phyloP scores from a whole-genome alignment of 352 stramenopile species.

The Phytopythium kandeliae region DNA sequence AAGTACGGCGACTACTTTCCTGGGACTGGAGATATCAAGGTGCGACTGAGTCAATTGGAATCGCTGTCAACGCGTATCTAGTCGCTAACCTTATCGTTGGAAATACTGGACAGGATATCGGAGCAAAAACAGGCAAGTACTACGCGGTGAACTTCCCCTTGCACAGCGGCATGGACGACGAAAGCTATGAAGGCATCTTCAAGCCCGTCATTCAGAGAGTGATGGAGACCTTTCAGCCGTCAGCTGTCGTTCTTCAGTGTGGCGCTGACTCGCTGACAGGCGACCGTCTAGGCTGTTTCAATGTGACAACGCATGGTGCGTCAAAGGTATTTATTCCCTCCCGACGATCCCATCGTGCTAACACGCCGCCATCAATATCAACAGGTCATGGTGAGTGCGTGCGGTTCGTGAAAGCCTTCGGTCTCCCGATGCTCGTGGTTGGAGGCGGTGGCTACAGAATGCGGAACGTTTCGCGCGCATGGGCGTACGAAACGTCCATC shows the following conservation, averaged over 20 bases:
- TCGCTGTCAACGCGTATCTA: too few species aligned
- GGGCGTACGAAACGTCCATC: constrained; percentile 97
- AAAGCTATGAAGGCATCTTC: constrained; percentile 95
- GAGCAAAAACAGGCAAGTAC: constrained; percentile 91
- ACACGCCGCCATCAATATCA: not conserved
- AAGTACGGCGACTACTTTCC: constrained; percentile 99
- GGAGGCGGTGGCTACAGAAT: constrained; percentile 85
- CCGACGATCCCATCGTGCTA: not conserved
- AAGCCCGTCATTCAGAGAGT: constrained; percentile 95
- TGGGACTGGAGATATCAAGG: constrained; percentile 92
- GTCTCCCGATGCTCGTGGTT: constrained; percentile 76
- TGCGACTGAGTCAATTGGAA: constrained; percentile 5
- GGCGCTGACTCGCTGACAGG: constrained; percentile 96
- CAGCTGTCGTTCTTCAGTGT: constrained; percentile 97
- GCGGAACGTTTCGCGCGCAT: constrained; percentile 89
- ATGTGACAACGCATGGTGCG: constrained; percentile 88
- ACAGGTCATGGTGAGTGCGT: constrained; percentile 75
- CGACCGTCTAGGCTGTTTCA: constrained; percentile 97
- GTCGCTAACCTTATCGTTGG: too few species aligned
- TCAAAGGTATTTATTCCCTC: not conserved
- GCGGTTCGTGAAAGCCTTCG: constrained; percentile 84
- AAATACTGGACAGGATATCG: constrained; percentile 78
- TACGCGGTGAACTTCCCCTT: constrained; percentile 98
- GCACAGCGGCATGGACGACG: constrained; percentile 95
- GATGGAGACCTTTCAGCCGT: constrained; percentile 85